Base-by-base conservation (phyloP, 23 red algal species). In the Rhodosorus marinus region DNA sequence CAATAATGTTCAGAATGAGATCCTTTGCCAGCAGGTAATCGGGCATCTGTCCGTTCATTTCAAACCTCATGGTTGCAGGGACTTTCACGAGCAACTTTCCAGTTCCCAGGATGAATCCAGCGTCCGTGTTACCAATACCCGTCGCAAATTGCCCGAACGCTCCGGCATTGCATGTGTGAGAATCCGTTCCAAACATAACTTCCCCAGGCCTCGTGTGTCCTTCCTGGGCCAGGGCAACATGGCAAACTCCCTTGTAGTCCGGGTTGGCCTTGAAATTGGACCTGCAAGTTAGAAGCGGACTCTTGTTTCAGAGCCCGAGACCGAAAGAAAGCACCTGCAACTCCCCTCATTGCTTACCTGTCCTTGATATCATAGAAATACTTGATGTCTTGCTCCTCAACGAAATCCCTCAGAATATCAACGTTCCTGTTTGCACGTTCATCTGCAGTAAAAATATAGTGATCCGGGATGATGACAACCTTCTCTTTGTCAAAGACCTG, bases 361-460 rank as follows among this genome's bases (percentile, higher is more conserved):
- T 94, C 87, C 24, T 36, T 62, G 47, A 94, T 94, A 27, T 94
- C 87, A 47, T 94, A 94, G 61, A 83, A 94, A 58, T 83, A 76
- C 43, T 74, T 74, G 40, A 94, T 75, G 50, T 59, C 67, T 60
- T 94, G 87, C 42, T 82, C 76, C 11, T 42, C 40, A 21, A 72
- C 75, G 73, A 94, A 94, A 5, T 94, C 52, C 1, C 87, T 40
- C 9, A 94, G 60, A 51, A 81, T 94, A 20, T 94, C 87, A 8
- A 94, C 76, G 33, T 83, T 82, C 6, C 87, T 47, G 31, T 94
- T 94, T 3, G 87, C 87, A 6, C 67, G 47, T 46, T 76, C 57
- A 49, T 94, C 76, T 49, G 75, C 67, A 23, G 87, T 94, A 26
- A 94, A 94, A 38, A 94, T 94, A 66, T 94, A 94, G 74, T 94